phyloP scores from a whole-genome alignment of 2,329 filamentous ascomycete species.

The Fusarium mexicanum region DNA sequence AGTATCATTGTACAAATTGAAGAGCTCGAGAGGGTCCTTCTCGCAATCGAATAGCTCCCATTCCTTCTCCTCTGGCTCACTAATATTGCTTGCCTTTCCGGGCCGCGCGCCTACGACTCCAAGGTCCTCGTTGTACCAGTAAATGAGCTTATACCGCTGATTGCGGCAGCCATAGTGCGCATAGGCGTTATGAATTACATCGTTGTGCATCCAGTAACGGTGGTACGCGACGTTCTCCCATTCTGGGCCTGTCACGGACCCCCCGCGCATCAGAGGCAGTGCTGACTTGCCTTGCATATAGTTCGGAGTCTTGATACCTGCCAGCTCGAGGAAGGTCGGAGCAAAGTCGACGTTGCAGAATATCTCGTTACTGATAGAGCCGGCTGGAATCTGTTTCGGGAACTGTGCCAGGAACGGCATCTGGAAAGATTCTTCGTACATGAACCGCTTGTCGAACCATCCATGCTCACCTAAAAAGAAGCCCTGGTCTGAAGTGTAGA shows the following conservation, averaged over 20 bases:
- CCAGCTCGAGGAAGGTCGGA: conserved; percentile 59
- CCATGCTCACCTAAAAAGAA: conserved; percentile 67
- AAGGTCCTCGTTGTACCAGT: conserved; percentile 64
- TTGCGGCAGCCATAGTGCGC: conserved; percentile 64
- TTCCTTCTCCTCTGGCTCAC: conserved; percentile 49
- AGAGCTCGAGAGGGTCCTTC: conserved; percentile 60
- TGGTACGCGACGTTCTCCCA: conserved; percentile 65
- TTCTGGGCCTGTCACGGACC: conserved; percentile 46
- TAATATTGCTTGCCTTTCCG: conserved; percentile 46
- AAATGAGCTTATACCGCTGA: conserved; percentile 64
- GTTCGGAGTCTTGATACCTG: conserved; percentile 51
- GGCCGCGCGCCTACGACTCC: conserved; percentile 53
- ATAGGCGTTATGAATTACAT: conserved; percentile 59
- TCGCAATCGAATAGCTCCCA: conserved; percentile 66
- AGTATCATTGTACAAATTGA: conserved; percentile 55
- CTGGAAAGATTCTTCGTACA: conserved; percentile 67
- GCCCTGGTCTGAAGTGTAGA: conserved; percentile 65
- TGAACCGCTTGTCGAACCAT: conserved; percentile 68
- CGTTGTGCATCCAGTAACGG: conserved; percentile 66
- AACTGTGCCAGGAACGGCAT: conserved; percentile 64
- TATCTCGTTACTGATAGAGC: conserved; percentile 56
- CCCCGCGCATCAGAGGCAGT: conserved; percentile 44
- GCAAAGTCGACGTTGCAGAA: conserved; percentile 66
- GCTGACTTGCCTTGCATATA: conserved; percentile 65
- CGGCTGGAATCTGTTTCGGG: conserved; percentile 51